phyloP scores from a whole-genome alignment of 192 early-diverging fungal genomes.

The Coemansia sp. region DNA sequence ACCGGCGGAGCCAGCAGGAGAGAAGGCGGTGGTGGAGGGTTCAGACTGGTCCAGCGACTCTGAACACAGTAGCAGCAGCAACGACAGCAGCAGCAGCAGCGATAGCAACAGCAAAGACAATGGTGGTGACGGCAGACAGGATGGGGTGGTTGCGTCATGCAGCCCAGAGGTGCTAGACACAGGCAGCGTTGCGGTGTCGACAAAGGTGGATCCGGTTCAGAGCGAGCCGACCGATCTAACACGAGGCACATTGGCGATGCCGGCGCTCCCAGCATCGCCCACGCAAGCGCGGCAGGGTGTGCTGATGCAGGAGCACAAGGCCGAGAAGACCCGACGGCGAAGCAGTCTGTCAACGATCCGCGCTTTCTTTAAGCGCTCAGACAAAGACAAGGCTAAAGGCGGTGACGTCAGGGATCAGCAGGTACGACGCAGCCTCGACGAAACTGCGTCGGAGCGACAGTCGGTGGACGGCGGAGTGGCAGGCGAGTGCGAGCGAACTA shows the following conservation, averaged over 20 bases:
- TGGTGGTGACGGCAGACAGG: not conserved
- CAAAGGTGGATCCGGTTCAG: not conserved
- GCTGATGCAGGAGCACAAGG: not conserved
- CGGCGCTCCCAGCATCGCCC: not conserved
- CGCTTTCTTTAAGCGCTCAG: conserved; percentile 22
- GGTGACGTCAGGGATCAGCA: not conserved
- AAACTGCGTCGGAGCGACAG: too few species aligned
- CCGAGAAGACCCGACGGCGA: conserved; percentile 17
- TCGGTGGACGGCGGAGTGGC: not conserved
- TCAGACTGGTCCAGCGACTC: conserved; percentile 30
- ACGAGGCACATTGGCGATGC: not conserved
- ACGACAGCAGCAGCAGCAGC: not conserved
- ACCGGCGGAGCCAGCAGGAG: too few species aligned
- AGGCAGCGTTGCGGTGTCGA: not conserved
- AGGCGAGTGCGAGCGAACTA: not conserved
- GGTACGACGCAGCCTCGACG: too few species aligned
- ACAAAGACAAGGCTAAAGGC: not conserved
- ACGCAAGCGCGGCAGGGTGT: not conserved
- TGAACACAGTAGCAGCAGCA: not conserved
- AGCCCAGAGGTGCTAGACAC: not conserved
- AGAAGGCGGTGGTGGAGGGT: too few species aligned
- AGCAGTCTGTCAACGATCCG: conserved; percentile 31
- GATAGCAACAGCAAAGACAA: not conserved
- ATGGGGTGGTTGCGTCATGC: not conserved
- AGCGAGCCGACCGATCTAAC: not conserved